Base-by-base conservation (phyloP, 371 early-diverging fungal genomes). In the Gilbertella persicaria region DNA sequence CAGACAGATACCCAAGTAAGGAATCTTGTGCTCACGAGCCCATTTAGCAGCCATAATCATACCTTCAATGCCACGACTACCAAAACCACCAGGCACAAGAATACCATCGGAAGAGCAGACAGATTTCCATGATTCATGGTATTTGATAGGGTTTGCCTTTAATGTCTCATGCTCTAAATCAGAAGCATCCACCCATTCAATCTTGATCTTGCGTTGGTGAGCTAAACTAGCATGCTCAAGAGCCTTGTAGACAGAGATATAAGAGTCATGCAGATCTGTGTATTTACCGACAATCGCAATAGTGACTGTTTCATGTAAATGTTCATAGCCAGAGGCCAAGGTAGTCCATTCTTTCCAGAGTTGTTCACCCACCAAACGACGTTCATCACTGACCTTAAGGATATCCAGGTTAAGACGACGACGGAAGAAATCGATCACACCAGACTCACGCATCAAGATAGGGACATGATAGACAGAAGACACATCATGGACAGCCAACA, bases 31-130 rank as follows among this genome's bases (percentile, higher is more conserved):
- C 70, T 95, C 94, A 67, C 99, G 92, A 21, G 99, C 99, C 93
- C 95, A 98, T 60, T 94, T 90, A 55, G 91, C 91, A 14, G 98
- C 99, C 33, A 84, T 67, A 35, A 99, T 86, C 90, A 94, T 99
- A 61, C 98, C 98, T 71, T 98, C 99, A 37, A 90, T 87, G 57
- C 99, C 99, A 67, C 98, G 93, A 48, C 77, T 78, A 42, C 99
- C 99, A 71, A 99, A 99, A 29, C 99, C 99, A 63, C 99, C 99
- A 20, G 99, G 99, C 24, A 99, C 94, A 16, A 99, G 79, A 48
- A 99, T 92, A 50, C 99, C 99, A 66, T 96, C 73, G 39, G 95
- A 92, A 8, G 85, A 80, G 74, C 91, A 89, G 41, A 98, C 74
- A 20, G 77, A 71, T 62, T 89, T 80, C 99, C 97, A 96, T 4